These are phyloP conservation scores for Coniochaeta ligniaria DNA, from an alignment of 2,329 filamentous ascomycete genomes.

Conservation along the genomic window DNA sequence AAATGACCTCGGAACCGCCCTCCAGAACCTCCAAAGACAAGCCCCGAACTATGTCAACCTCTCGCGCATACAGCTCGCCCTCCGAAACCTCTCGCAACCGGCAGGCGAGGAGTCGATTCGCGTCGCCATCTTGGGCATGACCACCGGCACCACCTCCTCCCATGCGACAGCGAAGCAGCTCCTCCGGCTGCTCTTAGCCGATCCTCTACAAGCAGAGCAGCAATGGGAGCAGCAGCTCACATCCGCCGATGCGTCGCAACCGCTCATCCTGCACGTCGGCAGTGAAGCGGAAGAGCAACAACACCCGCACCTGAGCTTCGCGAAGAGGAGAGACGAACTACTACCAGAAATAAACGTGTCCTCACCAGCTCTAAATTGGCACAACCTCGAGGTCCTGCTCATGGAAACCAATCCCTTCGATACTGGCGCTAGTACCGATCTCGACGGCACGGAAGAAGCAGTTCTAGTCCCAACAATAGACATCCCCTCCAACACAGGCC, in stretches of 20 bases:
- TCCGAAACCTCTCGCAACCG: conserved; percentile 53
- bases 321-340: conserved; percentile 19
- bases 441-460: conserved; percentile 47
- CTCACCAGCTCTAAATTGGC: conserved; percentile 51
- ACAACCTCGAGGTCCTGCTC: conserved; percentile 58
- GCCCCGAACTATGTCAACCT: conserved; percentile 58
- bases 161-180: conserved; percentile 53
- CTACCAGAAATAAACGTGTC: conserved; percentile 56
- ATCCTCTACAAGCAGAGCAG: conserved; percentile 56
- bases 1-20: conserved; percentile 48
- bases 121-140: conserved; percentile 48
- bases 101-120: conserved; percentile 51
- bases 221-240: conserved; percentile 61
- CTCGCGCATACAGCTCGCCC: conserved; percentile 64
- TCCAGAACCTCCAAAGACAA: conserved; percentile 53
- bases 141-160: conserved; percentile 24
- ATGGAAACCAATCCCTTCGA: conserved; percentile 41
- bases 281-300: conserved; percentile 15
- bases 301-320: conserved; percentile 6
- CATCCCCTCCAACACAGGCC: conserved; percentile 58
- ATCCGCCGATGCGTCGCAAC: conserved; percentile 40
- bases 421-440: conserved; percentile 8
- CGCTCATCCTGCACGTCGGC: conserved; percentile 56
- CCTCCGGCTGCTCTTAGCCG: conserved; percentile 61
- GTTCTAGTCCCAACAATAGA: conserved; percentile 72